Base-by-base conservation (phyloP, 805 yeast genomes). In the Candida endomychidarum region DNA sequence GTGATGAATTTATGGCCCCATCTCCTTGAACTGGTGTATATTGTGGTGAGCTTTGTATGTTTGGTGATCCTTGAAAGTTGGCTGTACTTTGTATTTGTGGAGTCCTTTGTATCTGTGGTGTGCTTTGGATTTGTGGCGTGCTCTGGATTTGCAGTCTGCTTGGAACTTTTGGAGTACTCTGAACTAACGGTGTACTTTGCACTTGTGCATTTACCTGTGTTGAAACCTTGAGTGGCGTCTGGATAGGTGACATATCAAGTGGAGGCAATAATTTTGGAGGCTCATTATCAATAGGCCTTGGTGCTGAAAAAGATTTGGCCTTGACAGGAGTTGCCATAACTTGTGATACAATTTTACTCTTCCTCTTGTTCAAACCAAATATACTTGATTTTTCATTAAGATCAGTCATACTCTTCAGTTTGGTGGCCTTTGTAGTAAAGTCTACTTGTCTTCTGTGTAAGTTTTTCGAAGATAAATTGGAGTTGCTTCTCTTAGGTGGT, bases 381-480 rank as follows among this genome's bases (percentile, higher is more conserved):
- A 38, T 36, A 36, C 6, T 20, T 25, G 37, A 12, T 23, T 33
- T 29, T 7, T 11, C 19, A 8, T 5, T 16, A 34, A 35, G 22
- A 8, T 43, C 50, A 7, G 46, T 12, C 22, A 42, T 24, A 37
- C 47, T 47, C 20, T 42, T 48, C 42, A 36, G 44, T 28, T 42
- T 34, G 4, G 39, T 20, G 1, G 36, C 31, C 8, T 30, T 38
- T 3, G 20, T 8, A 3, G 33, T 8, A 11, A 34, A 24, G 33
- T 69, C 74, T 15, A 70, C 71, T 48, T 67, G 72, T 27, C 75
- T 45, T 37, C 63, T 56, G 17, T 65, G 63, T 36, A 69, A 47
- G 40, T 63, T 59, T 30, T 62, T 66, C 1, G 74, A 58, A 2
- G 67, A 61, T 26, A 69, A 53, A 37, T 58, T 66, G 0, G 75